A percentile compares a stretch with the other conserved stretches of the same genome.
Evolutionary conservation across 169 alveolate genomes (phyloP).

Genomic region (Babesia caballi): DNA sequence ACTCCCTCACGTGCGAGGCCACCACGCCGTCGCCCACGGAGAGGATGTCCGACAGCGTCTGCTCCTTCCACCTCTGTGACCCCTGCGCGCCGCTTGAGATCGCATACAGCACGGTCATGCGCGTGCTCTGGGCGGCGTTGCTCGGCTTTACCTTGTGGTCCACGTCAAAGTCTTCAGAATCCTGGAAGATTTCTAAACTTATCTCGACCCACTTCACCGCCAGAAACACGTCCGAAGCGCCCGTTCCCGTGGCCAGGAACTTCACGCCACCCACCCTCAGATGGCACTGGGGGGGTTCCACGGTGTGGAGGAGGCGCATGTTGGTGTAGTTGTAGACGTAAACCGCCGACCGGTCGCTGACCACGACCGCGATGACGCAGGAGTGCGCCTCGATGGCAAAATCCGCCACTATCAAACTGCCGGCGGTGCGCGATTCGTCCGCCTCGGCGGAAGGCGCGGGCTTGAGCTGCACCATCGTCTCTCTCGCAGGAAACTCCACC

Average conservation of each 20-base stretch:
- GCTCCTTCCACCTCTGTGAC: not conserved
- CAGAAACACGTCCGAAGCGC: not conserved
- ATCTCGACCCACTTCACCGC: slow-evolving; percentile 45
- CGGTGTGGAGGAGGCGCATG: slow-evolving; percentile 5
- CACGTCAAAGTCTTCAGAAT: slow-evolving; percentile 18
- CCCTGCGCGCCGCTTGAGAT: not conserved
- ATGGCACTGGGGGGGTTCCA: slow-evolving; percentile 30
- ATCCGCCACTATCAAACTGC: slow-evolving; percentile 11
- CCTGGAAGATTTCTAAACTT: slow-evolving; percentile 29
- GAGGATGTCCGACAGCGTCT: slow-evolving; percentile 25
- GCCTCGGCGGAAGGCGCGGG: not conserved
- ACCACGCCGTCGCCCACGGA: slow-evolving; percentile 1
- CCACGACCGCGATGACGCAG: slow-evolving; percentile 14
- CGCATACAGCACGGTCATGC: slow-evolving; percentile 16
- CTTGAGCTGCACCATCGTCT: not conserved
- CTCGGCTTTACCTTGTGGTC: not conserved
- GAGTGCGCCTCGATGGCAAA: slow-evolving; percentile 22
- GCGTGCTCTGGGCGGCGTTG: not conserved
- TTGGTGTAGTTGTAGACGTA: slow-evolving; percentile 28
- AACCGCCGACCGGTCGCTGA: slow-evolving; percentile 30
- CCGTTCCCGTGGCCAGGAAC: slow-evolving; percentile 3
- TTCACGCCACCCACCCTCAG: slow-evolving; percentile 23
- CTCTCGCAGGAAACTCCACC: slow-evolving; percentile 23
- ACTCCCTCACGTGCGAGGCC: not conserved
- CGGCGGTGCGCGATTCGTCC: not conserved